Evolutionary conservation across 116 monocot genomes (phyloP).

Genomic region (Iris pallida): DNA sequence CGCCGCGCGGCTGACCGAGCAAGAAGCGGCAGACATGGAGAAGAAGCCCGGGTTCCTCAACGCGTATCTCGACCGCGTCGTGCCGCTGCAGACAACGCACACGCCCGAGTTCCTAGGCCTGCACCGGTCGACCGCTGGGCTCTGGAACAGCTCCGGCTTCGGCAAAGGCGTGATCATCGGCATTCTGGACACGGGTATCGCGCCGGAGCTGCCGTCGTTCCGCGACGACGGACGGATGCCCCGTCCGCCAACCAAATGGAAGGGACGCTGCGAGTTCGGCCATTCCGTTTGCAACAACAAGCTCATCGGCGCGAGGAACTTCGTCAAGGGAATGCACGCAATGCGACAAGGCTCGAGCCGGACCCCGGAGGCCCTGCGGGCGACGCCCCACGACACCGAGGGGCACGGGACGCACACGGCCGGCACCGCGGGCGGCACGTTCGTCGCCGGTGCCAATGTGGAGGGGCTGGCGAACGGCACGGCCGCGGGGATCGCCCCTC

Average conservation of each 20-base stretch:
- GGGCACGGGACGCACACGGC: constrained; percentile 35
- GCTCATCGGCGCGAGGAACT: constrained; percentile 23
- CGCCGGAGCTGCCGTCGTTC: constrained; percentile 23
- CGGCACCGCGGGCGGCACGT: constrained; percentile 24
- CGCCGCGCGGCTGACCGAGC: constrained; percentile 9
- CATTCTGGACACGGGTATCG: constrained; percentile 12
- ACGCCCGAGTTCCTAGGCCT: constrained; percentile 8
- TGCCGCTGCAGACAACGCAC: constrained; percentile 13
- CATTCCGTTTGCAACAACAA: constrained; percentile 30
- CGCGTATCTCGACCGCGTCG: background rate
- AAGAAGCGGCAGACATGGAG: constrained; percentile 10
- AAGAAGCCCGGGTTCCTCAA: constrained; percentile 4
- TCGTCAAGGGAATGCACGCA: background rate
- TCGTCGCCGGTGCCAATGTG: constrained; percentile 9
- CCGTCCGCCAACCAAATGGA: constrained; percentile 19
- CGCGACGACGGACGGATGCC: constrained; percentile 18
- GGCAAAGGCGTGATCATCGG: constrained; percentile 21
- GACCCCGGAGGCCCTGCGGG: background rate
- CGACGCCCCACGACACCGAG: constrained; percentile 10
- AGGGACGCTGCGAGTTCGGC: constrained; percentile 24
- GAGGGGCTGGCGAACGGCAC: constrained; percentile 13
- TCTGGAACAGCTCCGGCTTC: background rate
- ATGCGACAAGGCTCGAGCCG: background rate
- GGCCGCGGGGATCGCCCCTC: constrained; percentile 25
- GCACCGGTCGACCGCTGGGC: background rate